Percentiles rank a stretch among this genome's conserved stretches.
These are phyloP conservation scores for Neospermospora avenae DNA, from an alignment of 2,329 filamentous ascomycete species.

Conservation along the genomic window DNA sequence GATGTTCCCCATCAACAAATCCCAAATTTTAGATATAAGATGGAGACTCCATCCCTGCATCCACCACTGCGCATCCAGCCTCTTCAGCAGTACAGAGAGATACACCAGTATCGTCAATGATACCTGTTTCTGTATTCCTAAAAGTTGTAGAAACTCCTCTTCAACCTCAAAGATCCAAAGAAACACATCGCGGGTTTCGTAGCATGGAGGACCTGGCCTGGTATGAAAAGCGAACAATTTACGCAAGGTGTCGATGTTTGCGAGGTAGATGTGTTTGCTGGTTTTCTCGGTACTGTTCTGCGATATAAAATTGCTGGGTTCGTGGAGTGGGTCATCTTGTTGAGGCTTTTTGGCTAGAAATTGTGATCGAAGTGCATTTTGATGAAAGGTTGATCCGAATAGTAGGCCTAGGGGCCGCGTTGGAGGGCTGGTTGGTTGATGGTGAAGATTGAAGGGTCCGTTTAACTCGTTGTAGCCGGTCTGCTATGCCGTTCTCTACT, in stretches of 20 bases:
- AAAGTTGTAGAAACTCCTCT: slow-evolving; percentile 38
- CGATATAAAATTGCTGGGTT: slow-evolving; percentile 18
- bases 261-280: slow-evolving; percentile 31
- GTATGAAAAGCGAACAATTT: slow-evolving; percentile 33
- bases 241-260: slow-evolving; percentile 37
- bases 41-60: slow-evolving; percentile 38
- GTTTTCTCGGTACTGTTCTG: slow-evolving; percentile 18
- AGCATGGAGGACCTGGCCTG: slow-evolving; percentile 14
- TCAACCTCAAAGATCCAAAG: slow-evolving; percentile 40
- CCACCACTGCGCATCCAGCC: slow-evolving; percentile 38
- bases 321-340: slow-evolving; percentile 18
- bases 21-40: slow-evolving; percentile 35
- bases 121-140: slow-evolving; percentile 35
- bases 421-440: slow-evolving; percentile 31
- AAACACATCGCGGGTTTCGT: slow-evolving; percentile 41
- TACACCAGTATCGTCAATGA: slow-evolving; percentile 38
- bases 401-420: slow-evolving; percentile 28
- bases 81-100: slow-evolving; percentile 37
- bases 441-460: slow-evolving; percentile 37
- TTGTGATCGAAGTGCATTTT: slow-evolving; percentile 17
- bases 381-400: slow-evolving; percentile 30
- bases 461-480: slow-evolving; percentile 40
- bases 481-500: slow-evolving; percentile 35
- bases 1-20: slow-evolving; percentile 37
- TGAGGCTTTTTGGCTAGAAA: background rate